Evolutionary conservation across 345 rosid genomes (phyloP), one percentile per base, ranked within the genome.

Genomic region (Moringa oleifera): DNA sequence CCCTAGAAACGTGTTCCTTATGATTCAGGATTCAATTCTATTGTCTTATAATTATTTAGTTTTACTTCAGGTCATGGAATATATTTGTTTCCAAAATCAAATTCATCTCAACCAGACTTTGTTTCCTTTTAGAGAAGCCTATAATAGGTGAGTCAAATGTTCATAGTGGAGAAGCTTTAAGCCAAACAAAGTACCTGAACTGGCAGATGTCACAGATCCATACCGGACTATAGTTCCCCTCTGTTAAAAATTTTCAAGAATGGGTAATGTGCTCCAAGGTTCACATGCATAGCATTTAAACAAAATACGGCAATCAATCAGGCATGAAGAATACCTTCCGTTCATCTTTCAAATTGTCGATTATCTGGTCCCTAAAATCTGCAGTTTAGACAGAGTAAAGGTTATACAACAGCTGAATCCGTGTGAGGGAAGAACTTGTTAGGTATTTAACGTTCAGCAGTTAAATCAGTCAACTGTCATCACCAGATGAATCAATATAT

Each of bases 261-360:
- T 71, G 20, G 47, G 76, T 51, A 28, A 57, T 51, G 31, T 46
- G 33, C 23, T 57, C 51, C 51, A 47, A 47, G 57, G n/a, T 71
- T 62, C 21, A 61, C 25, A 54, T 16, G 3, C 56, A 20, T 37
- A 21, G 24, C 21, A 9, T 60, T 67, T 36, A 36, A 56, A 59
- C 4, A 52, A 59, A 68, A 10, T 9, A 10, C 8, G n/a, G 10
- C 11, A 21, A 18, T 58, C 15, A 23, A 63, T 21, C 33, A 15
- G 37, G 51, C 33, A 18, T 13, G 13, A 36, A 46, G 45, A 33
- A 52, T 82, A 87, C 94, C 88, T 80, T 79, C 25, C 75, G 53
- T 21, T 80, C 90, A 54, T 84, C 85, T 61, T 79, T 84, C 80
- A 84, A 71, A 65, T 72, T 87, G 73, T 75, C 83, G 6, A 80